Percentiles rank a stretch among this genome's conserved stretches.
Evolutionary conservation across 805 yeast genomes (phyloP).

Genomic region (Candida boleticola): DNA sequence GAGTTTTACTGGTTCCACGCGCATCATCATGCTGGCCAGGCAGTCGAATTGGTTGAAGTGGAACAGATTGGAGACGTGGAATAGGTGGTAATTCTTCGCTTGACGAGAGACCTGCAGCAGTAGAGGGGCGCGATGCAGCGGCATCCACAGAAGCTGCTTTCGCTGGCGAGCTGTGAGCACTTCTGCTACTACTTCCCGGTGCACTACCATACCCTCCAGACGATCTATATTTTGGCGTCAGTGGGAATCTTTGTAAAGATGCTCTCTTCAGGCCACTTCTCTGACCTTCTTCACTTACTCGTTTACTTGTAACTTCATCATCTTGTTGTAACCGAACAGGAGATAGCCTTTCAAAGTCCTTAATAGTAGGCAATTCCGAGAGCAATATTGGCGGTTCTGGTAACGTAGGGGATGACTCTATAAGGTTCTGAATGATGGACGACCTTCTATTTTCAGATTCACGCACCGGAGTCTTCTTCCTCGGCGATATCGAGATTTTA

Average conservation of each 20-base stretch:
- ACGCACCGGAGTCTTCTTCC: conserved; percentile 22
- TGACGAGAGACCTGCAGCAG: background rate
- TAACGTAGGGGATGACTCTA: conserved; percentile 42
- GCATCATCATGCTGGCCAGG: no score
- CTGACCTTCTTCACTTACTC: background rate
- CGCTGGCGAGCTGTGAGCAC: background rate
- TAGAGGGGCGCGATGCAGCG: background rate
- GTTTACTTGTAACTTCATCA: conserved; percentile 5
- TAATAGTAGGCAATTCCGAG: conserved; percentile 29
- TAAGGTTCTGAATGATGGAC: conserved; percentile 32
- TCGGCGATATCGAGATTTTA: conserved; percentile 30
- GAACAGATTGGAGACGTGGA: background rate
- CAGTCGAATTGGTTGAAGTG: background rate
- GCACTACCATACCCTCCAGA: conserved; percentile 18
- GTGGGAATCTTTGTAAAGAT: conserved; percentile 41
- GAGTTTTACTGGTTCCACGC: conserved; percentile 4
- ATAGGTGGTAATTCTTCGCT: background rate
- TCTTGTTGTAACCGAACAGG: conserved; percentile 8
- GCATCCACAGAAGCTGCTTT: background rate
- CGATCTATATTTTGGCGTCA: conserved; percentile 45
- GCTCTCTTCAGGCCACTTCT: conserved; percentile 8
- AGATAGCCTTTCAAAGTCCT: conserved; percentile 13
- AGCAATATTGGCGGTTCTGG: conserved; percentile 43
- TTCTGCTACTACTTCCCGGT: conserved; percentile 15
- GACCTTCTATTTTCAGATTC: conserved; percentile 20